Base-by-base conservation (phyloP, 2,329 filamentous ascomycete genomes). In the Xylaria digitata region DNA sequence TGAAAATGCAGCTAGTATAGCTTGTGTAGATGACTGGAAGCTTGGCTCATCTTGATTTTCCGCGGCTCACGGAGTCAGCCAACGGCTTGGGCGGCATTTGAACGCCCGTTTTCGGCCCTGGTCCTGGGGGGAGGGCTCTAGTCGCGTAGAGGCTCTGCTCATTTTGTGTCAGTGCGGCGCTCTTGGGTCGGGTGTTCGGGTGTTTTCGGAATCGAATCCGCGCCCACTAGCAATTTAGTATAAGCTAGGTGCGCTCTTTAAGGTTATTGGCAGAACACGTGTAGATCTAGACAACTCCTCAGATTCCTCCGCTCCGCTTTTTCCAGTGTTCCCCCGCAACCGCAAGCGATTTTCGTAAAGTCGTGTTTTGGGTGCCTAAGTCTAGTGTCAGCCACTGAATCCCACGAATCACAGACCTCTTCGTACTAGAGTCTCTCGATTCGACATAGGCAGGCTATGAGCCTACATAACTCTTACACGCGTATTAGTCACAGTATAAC, bases 271-370 rank as follows among this genome's bases (percentile, higher is more conserved):
- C 43, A 57, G 48, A 56, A 34, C 8, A 23, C 30, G 32, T 15
- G 19, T 15, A 42, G 34, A 17, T 42, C 34, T 43, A 55, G 19
- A 56, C 52, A 56, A 15, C 26, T 17, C n/a, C 40, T 23, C 30
- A 52, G 40, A n/a, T 17, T n/a, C 15, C 32, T 66, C 72, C 67
- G 72, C 72, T 70, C 73, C 72, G 72, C 71, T 67, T 62, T 60
- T 57, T 69, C 68, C 68, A 37, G 4, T 37, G 8, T 19, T 50
- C 61, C 65, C 68, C 64, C 61, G 61, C 61, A 52, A 52, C 55
- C 54, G 34, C 49, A 68, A 70, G 53, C 70, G 65, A 68, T 66
- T 17, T 53, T 67, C 55, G 63, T 54, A 37, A 37, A 58, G 53
- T 13, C 23, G 21, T 43, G 43, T 15, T 45, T 58, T 59, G 54